A percentile compares a stretch with the other conserved stretches of the same genome.
Evolutionary conservation across 495 filamentous ascomycete species (phyloP).

Genomic region (Aspergillus saccharolyticus): DNA sequence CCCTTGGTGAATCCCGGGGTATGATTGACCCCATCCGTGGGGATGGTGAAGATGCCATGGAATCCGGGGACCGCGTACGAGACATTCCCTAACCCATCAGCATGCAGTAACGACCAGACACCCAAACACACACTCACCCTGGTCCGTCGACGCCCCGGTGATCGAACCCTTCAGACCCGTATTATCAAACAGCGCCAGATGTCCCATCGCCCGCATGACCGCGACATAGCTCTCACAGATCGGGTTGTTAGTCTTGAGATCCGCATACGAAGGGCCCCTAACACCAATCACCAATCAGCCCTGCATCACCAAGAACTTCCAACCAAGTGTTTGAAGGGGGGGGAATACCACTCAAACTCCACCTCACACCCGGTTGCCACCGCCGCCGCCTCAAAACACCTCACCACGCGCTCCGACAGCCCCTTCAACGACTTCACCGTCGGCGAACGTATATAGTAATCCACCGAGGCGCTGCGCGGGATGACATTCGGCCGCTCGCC

Average conservation of each 20-base stretch:
- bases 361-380: slow-evolving; percentile 51
- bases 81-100: slow-evolving; percentile 46
- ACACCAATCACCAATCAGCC: neutral
- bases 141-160: slow-evolving; percentile 34
- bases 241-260: slow-evolving; percentile 43
- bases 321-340: too few species aligned
- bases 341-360: slow-evolving; percentile 40
- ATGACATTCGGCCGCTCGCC: slow-evolving; percentile 50
- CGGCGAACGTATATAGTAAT: slow-evolving; percentile 52
- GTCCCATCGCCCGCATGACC: slow-evolving; percentile 42
- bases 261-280: slow-evolving; percentile 46
- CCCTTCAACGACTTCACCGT: slow-evolving; percentile 30
- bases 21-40: slow-evolving; percentile 46
- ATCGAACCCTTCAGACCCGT: slow-evolving; percentile 28
- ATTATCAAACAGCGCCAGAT: slow-evolving; percentile 38
- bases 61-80: slow-evolving; percentile 53
- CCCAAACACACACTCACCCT: slow-evolving; percentile 25
- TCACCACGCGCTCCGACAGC: slow-evolving; percentile 45
- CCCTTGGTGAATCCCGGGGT: slow-evolving; percentile 50
- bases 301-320: neutral
- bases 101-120: neutral
- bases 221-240: slow-evolving; percentile 49
- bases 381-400: slow-evolving; percentile 54
- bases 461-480: slow-evolving; percentile 45
- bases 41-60: slow-evolving; percentile 52